A percentile compares a stretch with the other conserved stretches of the same genome.
phyloP scores from a whole-genome alignment of 768 basidiomycete species.

The Naganishia vaughanmartiniae region DNA sequence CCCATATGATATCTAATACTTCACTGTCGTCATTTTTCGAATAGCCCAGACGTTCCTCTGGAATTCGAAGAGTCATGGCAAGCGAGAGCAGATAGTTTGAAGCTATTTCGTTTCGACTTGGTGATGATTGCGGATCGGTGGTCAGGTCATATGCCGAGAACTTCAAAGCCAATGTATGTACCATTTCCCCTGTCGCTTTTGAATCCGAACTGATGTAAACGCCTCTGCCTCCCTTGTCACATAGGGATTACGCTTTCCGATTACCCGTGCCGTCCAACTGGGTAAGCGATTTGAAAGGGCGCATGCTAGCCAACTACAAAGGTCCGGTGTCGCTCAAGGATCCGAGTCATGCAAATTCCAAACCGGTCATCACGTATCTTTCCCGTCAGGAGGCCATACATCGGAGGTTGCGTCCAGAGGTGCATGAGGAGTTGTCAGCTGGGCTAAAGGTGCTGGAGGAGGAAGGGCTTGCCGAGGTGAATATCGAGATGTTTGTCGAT shows the following conservation, averaged over 20 bases:
- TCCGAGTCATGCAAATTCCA: constrained; percentile 2
- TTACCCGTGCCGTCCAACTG: constrained; percentile 35
- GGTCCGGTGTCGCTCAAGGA: constrained; percentile 33
- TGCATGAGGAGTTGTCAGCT: constrained; percentile 31
- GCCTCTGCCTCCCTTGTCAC: constrained; percentile 28
- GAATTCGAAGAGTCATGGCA: constrained; percentile 34
- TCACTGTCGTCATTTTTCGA: not conserved
- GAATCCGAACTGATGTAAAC: not conserved
- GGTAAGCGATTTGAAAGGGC: constrained; percentile 35
- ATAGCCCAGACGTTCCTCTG: not conserved
- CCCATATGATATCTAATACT: not conserved
- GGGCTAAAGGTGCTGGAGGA: constrained; percentile 31
- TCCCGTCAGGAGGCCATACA: constrained; percentile 34
- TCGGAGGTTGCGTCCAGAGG: constrained; percentile 27
- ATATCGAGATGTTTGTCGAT: constrained; percentile 34
- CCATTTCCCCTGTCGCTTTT: not conserved
- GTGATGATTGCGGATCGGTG: constrained; percentile 36
- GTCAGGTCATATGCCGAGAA: constrained; percentile 33
- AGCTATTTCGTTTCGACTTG: constrained; percentile 33
- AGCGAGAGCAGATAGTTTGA: constrained; percentile 29
- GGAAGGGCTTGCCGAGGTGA: constrained; percentile 39
- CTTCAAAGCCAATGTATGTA: constrained; percentile 7
- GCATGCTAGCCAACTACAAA: constrained; percentile 35
- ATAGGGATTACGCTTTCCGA: constrained; percentile 40
- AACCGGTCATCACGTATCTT: constrained; percentile 40